Conservation (phyloP, 805 yeast species). For the Peterozyma xylosa region DNA sequence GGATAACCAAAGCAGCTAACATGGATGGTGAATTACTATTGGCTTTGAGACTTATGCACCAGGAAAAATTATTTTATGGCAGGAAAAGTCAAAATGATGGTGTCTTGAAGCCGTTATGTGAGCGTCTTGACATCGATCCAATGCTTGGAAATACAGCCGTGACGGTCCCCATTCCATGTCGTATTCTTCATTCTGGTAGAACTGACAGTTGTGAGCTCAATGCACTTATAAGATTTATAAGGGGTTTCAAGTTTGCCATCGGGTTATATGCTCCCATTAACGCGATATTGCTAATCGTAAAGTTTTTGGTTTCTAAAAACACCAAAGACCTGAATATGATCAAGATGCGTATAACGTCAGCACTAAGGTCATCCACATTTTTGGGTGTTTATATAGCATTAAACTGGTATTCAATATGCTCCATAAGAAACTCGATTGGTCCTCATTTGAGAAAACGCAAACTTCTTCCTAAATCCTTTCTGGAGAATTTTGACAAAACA, state of each 20-base stretch:
- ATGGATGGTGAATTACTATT: slow-evolving; percentile 33
- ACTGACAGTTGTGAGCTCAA: slow-evolving; percentile 35
- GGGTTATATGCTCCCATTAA: slow-evolving; percentile 35
- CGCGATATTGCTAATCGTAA: slow-evolving; percentile 19
- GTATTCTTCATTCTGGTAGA: slow-evolving; percentile 30
- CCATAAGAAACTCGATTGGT: slow-evolving; percentile 29
- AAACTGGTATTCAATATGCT: slow-evolving; percentile 41
- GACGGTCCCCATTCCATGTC: slow-evolving; percentile 29
- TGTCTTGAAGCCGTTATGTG: slow-evolving; percentile 24
- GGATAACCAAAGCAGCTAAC: slow-evolving; percentile 43
- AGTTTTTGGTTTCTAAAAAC: slow-evolving; percentile 5
- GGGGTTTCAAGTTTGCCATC: slow-evolving; percentile 34
- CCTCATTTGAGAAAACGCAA: slow-evolving; percentile 22
- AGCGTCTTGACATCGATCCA: slow-evolving; percentile 25
- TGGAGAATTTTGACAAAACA: slow-evolving; percentile 26
- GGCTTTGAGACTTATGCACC: slow-evolving; percentile 23
- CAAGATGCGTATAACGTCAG: slow-evolving; percentile 13
- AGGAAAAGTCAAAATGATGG: slow-evolving; percentile 19
- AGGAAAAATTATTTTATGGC: slow-evolving; percentile 28
- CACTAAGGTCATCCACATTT: slow-evolving; percentile 34
- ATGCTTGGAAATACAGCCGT: slow-evolving; percentile 20
- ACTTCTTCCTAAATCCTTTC: background rate
- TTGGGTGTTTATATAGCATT: slow-evolving; percentile 33
- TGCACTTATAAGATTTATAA: slow-evolving; percentile 34
- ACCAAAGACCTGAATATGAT: background rate